Evolutionary conservation across 208 protist species (phyloP).

Genomic region (Leishmania aethiopica): DNA sequence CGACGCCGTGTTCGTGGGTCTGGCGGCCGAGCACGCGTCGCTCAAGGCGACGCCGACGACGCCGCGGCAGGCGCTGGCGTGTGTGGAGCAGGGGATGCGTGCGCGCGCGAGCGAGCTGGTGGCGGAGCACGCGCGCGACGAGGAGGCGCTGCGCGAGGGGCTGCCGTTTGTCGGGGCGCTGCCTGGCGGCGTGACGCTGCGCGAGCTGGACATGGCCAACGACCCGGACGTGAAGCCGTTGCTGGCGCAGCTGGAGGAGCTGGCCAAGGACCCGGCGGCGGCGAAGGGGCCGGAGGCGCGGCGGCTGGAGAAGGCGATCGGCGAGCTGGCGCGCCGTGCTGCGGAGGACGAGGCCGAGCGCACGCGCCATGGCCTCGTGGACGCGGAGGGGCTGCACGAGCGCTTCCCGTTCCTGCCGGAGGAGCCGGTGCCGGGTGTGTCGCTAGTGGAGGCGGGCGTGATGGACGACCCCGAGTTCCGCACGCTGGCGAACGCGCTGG

Average conservation of each 20-base stretch:
- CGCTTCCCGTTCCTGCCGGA: no score
- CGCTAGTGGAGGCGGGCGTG: no score
- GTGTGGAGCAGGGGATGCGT: constrained; percentile 31
- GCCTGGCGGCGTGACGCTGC: constrained; percentile 34
- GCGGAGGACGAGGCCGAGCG: no score
- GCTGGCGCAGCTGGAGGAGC: constrained; percentile 36
- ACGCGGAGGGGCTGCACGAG: no score
- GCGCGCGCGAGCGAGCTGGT: constrained; percentile 9
- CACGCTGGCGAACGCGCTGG: no score
- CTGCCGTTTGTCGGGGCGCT: constrained; percentile 40
- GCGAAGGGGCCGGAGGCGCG: no score
- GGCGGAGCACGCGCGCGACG: constrained; percentile 20
- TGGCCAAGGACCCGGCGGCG: constrained; percentile 32
- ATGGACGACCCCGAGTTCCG: no score
- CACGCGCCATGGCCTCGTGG: no score
- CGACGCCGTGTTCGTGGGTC: constrained; percentile 4
- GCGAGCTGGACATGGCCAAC: constrained; percentile 34
- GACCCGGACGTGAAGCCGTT: constrained; percentile 35
- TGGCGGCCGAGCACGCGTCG: background rate
- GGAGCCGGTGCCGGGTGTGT: no score
- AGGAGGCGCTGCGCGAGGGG: constrained; percentile 25
- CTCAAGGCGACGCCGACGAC: background rate
- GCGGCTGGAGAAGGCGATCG: no score
- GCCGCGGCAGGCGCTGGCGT: constrained; percentile 6
- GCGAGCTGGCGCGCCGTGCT: no score